Evolutionary conservation across 768 basidiomycete species (phyloP).

Genomic region (Xerocomus potaroensis): DNA sequence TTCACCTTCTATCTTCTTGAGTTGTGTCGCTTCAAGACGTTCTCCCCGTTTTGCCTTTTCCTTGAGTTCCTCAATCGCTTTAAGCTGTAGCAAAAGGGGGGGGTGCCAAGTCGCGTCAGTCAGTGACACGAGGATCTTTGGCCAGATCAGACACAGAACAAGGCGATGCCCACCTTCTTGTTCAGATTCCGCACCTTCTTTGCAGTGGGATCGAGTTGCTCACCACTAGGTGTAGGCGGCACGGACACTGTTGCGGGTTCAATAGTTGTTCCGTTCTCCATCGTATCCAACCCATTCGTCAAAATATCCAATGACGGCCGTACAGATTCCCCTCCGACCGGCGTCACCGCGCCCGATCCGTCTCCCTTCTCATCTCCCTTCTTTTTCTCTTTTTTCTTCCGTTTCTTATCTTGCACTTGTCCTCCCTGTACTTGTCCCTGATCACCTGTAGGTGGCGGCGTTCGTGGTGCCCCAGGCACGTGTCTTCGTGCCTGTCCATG

Average conservation of each 20-base stretch:
- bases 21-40: conserved; percentile 88
- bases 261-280: conserved; percentile 10
- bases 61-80: conserved; percentile 98
- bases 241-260: conserved; percentile 26
- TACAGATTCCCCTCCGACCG: conserved; percentile 21
- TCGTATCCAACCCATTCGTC: conserved; percentile 22
- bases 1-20: conserved; percentile 96
- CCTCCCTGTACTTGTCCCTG: conserved; percentile 26
- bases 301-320: conserved; percentile 37
- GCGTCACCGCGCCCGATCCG: conserved; percentile 29
- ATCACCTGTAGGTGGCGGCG: conserved; percentile 43
- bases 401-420: conserved; percentile 34
- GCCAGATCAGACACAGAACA: neutral
- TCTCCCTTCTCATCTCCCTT: conserved; percentile 49
- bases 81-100: conserved; percentile 52
- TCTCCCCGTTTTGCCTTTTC: conserved; percentile 88
- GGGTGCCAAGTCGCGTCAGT: neutral
- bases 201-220: conserved; percentile 69
- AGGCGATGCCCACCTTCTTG: conserved; percentile 68
- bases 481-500: conserved; percentile 30
- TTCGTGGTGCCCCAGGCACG: conserved; percentile 67
- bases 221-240: conserved; percentile 53
- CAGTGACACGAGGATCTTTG: conserved; percentile 6
- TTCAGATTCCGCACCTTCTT: conserved; percentile 94
- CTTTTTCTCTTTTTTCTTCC: conserved; percentile 49